Evolutionary conservation across 1,139 yeast genomes (phyloP).

Genomic region (Zhuliangozyma blackwelliae): DNA sequence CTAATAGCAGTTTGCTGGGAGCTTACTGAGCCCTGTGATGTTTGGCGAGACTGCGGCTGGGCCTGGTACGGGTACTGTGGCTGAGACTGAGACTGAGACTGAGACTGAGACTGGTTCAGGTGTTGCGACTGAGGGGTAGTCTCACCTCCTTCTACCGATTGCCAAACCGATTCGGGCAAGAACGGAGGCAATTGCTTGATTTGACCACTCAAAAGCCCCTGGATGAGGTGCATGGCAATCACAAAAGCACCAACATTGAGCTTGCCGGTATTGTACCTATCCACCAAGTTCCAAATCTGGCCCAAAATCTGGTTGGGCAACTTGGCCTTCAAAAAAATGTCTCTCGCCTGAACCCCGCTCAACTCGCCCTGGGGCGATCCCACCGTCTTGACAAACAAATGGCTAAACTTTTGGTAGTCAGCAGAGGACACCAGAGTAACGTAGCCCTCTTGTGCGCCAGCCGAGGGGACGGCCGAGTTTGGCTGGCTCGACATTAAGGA

Average conservation of each 20-base stretch:
- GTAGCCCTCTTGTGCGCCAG: conserved; percentile 31
- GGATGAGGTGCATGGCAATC: conserved; percentile 94
- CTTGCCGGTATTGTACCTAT: conserved; percentile 67
- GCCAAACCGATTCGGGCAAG: conserved; percentile 69
- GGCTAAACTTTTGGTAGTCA: conserved; percentile 70
- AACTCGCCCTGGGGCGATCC: conserved; percentile 47
- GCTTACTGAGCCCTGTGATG: conserved; percentile 43
- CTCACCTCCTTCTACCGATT: conserved; percentile 44
- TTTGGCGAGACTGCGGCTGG: conserved; percentile 26
- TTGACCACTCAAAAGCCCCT: conserved; percentile 67
- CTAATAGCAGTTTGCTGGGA: conserved; percentile 47
- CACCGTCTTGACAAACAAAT: conserved; percentile 71
- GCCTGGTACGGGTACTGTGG: conserved; percentile 10
- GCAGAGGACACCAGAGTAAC: conserved; percentile 60
- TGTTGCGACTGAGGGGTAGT: no score
- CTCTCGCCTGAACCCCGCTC: conserved; percentile 74
- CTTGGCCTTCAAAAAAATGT: conserved; percentile 83
- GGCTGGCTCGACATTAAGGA: conserved; percentile 51
- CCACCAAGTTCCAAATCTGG: conserved; percentile 86
- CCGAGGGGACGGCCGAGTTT: conserved; percentile 33
- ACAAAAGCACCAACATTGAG: conserved; percentile 72
- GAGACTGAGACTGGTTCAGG: conserved; percentile 1
- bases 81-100: conserved; percentile 2
- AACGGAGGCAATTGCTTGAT: conserved; percentile 64
- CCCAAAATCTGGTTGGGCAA: conserved; percentile 73